These are phyloP conservation scores for Tulasnella sp. DNA, from an alignment of 768 basidiomycete species.

Conservation along the genomic window DNA sequence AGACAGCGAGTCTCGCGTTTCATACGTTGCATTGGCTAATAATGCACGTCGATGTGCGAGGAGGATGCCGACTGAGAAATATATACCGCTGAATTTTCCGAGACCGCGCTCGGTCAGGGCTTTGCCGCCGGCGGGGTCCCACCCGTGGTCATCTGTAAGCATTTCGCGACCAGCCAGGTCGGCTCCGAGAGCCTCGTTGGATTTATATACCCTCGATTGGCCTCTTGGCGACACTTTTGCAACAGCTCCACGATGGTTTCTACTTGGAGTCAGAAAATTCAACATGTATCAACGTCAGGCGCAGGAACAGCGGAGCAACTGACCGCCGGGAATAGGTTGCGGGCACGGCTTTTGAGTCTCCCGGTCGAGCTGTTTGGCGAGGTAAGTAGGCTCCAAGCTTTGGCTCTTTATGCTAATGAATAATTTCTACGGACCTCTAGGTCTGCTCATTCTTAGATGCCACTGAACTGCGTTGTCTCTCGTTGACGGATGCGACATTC, in stretches of 20 bases:
- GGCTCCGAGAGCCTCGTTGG: background rate
- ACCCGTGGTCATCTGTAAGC: background rate
- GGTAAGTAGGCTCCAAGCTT: background rate
- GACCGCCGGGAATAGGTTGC: background rate
- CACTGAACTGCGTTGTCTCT: background rate
- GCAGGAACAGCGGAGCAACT: too few species aligned
- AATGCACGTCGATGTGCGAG: too few species aligned
- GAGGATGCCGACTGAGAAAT: too few species aligned
- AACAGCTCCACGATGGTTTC: background rate
- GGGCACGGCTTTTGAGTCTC: background rate
- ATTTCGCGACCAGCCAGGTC: background rate
- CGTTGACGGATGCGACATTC: background rate
- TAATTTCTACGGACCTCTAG: background rate
- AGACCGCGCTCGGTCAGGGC: too few species aligned
- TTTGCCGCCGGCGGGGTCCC: background rate
- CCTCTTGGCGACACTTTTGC: too few species aligned
- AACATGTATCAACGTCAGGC: background rate
- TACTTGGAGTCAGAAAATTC: background rate
- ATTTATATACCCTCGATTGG: background rate
- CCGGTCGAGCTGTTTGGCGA: background rate
- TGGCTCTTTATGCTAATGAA: background rate
- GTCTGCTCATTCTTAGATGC: background rate
- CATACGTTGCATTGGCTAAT: background rate
- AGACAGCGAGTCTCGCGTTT: background rate
- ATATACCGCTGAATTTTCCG: fast-evolving